phyloP scores from a whole-genome alignment of 2,329 filamentous ascomycete species.

The Fusarium domesticum region DNA sequence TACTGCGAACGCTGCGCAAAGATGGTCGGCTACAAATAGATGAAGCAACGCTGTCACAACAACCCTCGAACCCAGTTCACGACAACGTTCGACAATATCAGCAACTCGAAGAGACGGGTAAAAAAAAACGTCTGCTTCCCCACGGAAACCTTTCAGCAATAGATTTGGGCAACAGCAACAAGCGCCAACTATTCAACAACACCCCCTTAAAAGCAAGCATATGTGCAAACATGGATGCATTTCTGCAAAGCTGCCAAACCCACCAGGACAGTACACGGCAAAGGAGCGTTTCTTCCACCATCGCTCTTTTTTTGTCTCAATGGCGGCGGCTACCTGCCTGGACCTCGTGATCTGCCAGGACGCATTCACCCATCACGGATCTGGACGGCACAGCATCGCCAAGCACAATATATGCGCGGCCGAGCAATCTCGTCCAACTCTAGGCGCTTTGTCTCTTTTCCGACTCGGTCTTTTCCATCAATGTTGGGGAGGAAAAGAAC shows the following conservation, averaged over 20 bases:
- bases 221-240: not conserved
- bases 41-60: conserved; percentile 6
- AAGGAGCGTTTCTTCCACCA: not conserved
- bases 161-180: not conserved
- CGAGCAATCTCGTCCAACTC: too few relatives aligned
- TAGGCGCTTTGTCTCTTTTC: too few relatives aligned
- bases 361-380: too few relatives aligned
- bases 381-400: too few relatives aligned
- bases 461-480: too few relatives aligned
- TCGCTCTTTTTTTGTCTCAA: not conserved
- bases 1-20: conserved; percentile 64
- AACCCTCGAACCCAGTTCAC: conserved; percentile 7
- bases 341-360: not conserved
- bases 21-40: conserved; percentile 62
- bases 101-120: too few relatives aligned
- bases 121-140: too few relatives aligned
- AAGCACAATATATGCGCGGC: too few relatives aligned
- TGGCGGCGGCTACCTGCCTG: not conserved
- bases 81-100: conserved; percentile 6
- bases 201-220: not conserved
- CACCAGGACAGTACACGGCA: not conserved
- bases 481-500: too few relatives aligned
- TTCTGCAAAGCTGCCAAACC: not conserved
- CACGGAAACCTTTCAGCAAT: conserved; percentile 3
- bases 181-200: not conserved